A percentile compares a stretch with the other conserved stretches of the same genome.
These are phyloP conservation scores for Ecytonucleospora hepatopenaei DNA, from an alignment of 371 early-diverging fungal genomes.

Conservation along the genomic window DNA sequence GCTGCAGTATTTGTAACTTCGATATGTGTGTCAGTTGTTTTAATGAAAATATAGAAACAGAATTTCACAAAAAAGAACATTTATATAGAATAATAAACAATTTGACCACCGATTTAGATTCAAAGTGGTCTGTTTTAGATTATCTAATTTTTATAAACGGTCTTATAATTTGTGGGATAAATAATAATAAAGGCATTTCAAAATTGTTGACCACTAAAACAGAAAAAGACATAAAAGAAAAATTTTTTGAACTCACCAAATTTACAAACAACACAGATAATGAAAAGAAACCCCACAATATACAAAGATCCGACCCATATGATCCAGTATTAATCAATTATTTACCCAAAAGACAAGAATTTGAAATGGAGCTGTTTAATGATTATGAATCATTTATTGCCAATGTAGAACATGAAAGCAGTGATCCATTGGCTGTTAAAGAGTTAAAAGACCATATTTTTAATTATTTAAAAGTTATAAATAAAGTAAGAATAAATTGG, in stretches of 20 bases:
- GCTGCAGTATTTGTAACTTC: slow-evolving; percentile 76
- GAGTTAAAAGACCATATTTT: slow-evolving; percentile 76
- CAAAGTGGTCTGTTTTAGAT: slow-evolving; percentile 86
- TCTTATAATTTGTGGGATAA: slow-evolving; percentile 75
- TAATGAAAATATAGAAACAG: slow-evolving; percentile 67
- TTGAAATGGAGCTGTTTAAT: slow-evolving; percentile 84
- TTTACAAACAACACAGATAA: slow-evolving; percentile 65
- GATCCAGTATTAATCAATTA: slow-evolving; percentile 61
- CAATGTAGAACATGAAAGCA: slow-evolving; percentile 72
- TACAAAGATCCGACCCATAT: slow-evolving; percentile 19
- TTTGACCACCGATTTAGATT: slow-evolving; percentile 69
- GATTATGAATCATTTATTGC: slow-evolving; percentile 81
- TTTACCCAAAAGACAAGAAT: slow-evolving; percentile 89
- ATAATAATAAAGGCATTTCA: slow-evolving; percentile 86
- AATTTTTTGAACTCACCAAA: slow-evolving; percentile 73
- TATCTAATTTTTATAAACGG: slow-evolving; percentile 82
- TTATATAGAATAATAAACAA: slow-evolving; percentile 68
- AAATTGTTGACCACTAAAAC: slow-evolving; percentile 77
- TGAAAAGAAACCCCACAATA: not conserved
- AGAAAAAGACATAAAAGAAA: slow-evolving; percentile 70
- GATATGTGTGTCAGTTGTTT: slow-evolving; percentile 88
- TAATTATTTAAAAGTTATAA: slow-evolving; percentile 72
- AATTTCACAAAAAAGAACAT: slow-evolving; percentile 69
- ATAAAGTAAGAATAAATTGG: slow-evolving; percentile 69
- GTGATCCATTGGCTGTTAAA: slow-evolving; percentile 60